phyloP scores from a whole-genome alignment of 805 yeast species.

The Ogataea trehalophila region DNA sequence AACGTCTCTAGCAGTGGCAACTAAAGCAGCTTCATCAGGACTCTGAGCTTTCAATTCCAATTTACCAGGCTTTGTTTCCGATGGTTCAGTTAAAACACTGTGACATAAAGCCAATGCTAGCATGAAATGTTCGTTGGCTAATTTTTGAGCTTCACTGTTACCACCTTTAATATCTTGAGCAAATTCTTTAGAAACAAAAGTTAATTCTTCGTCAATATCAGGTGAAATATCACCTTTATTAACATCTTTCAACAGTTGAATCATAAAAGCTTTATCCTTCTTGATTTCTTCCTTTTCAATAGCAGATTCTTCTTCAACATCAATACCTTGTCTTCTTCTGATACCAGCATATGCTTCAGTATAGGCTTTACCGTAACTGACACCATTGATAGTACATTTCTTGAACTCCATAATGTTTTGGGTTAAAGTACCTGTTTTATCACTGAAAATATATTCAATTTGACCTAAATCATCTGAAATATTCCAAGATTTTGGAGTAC shows the following conservation, averaged over 20 bases:
- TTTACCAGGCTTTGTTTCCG: conserved; percentile 53
- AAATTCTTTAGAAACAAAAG: conserved; percentile 65
- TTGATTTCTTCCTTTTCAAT: conserved; percentile 50
- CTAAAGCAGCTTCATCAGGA: conserved; percentile 85
- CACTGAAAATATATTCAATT: conserved; percentile 79
- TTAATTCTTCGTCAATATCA: conserved; percentile 50
- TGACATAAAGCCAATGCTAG: conserved; percentile 73
- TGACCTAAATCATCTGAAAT: conserved; percentile 85
- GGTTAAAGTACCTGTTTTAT: conserved; percentile 80
- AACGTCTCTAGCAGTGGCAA: conserved; percentile 72
- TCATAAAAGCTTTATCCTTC: conserved; percentile 57
- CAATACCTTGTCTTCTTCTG: conserved; percentile 72
- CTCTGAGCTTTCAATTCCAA: conserved; percentile 68
- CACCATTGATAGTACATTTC: conserved; percentile 72
- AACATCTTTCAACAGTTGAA: conserved; percentile 37
- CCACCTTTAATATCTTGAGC: conserved; percentile 56
- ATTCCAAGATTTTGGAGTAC: conserved; percentile 82
- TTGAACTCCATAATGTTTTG: conserved; percentile 85
- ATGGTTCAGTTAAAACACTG: conserved; percentile 67
- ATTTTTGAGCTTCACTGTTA: conserved; percentile 47
- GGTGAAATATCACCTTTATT: conserved; percentile 27
- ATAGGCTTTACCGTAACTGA: conserved; percentile 71
- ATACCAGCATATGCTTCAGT: conserved; percentile 81
- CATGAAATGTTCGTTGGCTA: conserved; percentile 70
- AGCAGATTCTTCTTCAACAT: conserved; percentile 57